These are phyloP conservation scores for Puccinia brachypodii DNA, from an alignment of 1,284 basidiomycete species.

Conservation along the genomic window DNA sequence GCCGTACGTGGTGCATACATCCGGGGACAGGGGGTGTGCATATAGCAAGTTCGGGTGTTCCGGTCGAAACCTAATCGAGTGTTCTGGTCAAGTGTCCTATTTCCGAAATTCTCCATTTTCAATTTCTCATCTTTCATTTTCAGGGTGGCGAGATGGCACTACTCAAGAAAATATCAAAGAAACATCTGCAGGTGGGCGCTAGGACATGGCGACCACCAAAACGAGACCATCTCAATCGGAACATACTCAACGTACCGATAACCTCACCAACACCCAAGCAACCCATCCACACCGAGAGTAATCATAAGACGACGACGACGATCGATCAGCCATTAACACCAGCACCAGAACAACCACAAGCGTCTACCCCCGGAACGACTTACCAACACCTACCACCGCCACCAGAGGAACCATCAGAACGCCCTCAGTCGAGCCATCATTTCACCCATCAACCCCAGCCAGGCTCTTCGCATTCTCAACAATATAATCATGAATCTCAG, in stretches of 20 bases:
- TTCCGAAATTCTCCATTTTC: too few relatives aligned
- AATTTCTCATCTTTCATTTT: conserved; percentile 2
- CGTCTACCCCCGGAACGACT: background rate
- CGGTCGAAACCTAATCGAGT: too few relatives aligned
- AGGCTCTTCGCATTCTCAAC: background rate
- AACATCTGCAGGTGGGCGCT: conserved; percentile 38
- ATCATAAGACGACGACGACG: background rate
- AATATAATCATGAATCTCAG: too few relatives aligned
- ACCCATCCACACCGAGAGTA: background rate
- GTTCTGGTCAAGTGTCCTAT: too few relatives aligned
- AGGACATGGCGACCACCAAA: conserved; percentile 39
- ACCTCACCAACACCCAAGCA: background rate
- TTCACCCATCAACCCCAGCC: background rate
- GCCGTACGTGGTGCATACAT: too few relatives aligned
- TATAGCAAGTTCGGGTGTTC: too few relatives aligned
- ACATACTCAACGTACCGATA: background rate
- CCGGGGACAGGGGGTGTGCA: too few relatives aligned
- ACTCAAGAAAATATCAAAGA: conserved; percentile 40
- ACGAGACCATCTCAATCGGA: conserved; percentile 5
- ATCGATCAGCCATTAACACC: background rate
- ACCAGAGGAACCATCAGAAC: background rate
- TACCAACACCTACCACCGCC: background rate
- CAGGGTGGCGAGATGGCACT: background rate
- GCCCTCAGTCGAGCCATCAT: background rate
- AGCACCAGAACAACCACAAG: background rate